These are phyloP conservation scores for Chloris gayana DNA, from an alignment of 176 grass and related monocot genomes.

Conservation along the genomic window DNA sequence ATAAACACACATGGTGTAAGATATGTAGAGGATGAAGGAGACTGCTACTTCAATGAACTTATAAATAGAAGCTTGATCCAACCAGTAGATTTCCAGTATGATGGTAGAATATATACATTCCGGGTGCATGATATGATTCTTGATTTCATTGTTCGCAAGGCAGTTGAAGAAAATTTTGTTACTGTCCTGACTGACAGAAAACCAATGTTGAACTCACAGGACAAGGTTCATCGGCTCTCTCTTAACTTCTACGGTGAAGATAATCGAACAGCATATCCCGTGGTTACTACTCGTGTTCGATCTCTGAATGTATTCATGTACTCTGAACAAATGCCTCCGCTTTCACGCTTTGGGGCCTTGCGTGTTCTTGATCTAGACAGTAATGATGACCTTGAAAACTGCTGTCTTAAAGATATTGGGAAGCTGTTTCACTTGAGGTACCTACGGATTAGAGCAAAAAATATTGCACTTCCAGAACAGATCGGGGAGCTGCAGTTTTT, in stretches of 20 bases:
- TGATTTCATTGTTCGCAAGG: constrained; percentile 50
- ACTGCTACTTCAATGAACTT: constrained; percentile 69
- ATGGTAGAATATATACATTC: constrained; percentile 34
- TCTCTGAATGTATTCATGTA: constrained; percentile 44
- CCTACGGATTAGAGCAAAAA: constrained; percentile 38
- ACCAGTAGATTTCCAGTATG: constrained; percentile 25
- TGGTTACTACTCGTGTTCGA: constrained; percentile 43
- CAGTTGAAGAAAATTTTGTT: constrained; percentile 44
- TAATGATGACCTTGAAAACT: constrained; percentile 35
- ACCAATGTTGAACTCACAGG: constrained; percentile 6
- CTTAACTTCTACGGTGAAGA: background rate
- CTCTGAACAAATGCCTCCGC: constrained; percentile 29
- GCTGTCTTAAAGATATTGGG: constrained; percentile 41
- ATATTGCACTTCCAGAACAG: constrained; percentile 46
- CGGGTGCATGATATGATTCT: constrained; percentile 54
- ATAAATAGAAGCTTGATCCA: constrained; percentile 64
- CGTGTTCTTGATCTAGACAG: constrained; percentile 57
- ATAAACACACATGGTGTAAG: constrained; percentile 19
- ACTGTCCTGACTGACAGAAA: constrained; percentile 18
- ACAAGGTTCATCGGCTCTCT: constrained; percentile 46
- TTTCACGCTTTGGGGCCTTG: constrained; percentile 17
- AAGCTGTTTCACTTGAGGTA: constrained; percentile 43
- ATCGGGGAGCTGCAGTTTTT: constrained; percentile 43
- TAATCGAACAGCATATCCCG: background rate
- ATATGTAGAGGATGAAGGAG: constrained; percentile 44